Evolutionary conservation across 1,284 basidiomycete genomes (phyloP).

Genomic region (Meripilus lineatus): DNA sequence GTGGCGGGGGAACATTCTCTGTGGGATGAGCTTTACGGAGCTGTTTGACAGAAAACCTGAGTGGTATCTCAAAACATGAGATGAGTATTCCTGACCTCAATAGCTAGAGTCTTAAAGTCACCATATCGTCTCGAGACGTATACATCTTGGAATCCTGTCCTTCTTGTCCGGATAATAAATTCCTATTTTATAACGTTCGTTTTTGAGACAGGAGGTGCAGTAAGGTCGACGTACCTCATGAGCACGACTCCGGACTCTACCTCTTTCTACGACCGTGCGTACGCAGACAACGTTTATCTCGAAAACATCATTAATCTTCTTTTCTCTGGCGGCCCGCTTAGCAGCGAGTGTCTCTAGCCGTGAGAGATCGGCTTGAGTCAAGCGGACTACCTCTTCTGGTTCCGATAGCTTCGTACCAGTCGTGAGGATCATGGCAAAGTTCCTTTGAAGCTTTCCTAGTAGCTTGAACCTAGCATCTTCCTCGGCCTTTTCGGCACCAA

Average conservation of each 20-base stretch:
- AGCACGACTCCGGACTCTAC: constrained; percentile 73
- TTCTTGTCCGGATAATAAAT: constrained; percentile 88
- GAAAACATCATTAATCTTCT: constrained; percentile 53
- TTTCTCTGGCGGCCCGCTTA: constrained; percentile 49
- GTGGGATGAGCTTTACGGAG: constrained; percentile 82
- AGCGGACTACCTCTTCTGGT: constrained; percentile 81
- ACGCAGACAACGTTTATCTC: constrained; percentile 90
- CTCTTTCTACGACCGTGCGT: constrained; percentile 74
- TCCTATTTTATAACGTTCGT: constrained; percentile 48
- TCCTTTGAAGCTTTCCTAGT: constrained; percentile 76
- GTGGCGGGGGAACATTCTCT: constrained; percentile 73
- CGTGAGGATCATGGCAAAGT: constrained; percentile 75
- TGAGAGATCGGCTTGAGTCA: constrained; percentile 78
- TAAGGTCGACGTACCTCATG: constrained; percentile 68
- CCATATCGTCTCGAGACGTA: constrained; percentile 93
- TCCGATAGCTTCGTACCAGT: constrained; percentile 80
- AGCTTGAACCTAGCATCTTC: constrained; percentile 40
- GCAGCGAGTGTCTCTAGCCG: constrained; percentile 65
- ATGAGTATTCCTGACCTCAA: constrained; percentile 54
- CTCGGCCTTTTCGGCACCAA: constrained; percentile 50
- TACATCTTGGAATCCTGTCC: constrained; percentile 68
- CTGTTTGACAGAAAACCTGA: too few species aligned
- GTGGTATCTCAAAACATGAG: too few species aligned
- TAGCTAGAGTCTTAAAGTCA: constrained; percentile 85
- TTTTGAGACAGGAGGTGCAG: neutral